Evolutionary conservation across 2,329 filamentous ascomycete genomes (phyloP).

Genomic region (Didymella segeticola): DNA sequence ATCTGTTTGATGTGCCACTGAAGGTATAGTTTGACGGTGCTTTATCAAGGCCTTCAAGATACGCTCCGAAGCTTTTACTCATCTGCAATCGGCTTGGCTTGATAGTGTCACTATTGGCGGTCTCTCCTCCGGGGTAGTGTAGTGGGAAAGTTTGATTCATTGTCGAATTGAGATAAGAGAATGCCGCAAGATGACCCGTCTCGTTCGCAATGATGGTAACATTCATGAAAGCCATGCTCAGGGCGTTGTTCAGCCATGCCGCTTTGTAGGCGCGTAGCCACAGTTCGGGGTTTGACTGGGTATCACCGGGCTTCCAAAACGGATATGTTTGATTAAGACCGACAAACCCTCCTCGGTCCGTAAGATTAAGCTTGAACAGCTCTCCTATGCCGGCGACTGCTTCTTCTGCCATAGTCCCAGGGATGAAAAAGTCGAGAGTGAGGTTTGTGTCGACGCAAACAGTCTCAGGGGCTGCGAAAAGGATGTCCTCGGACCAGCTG

Average conservation of each 20-base stretch:
- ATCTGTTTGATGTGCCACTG: not conserved
- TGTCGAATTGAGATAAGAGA: conserved; percentile 49
- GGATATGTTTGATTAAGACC: conserved; percentile 49
- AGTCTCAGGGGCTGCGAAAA: conserved; percentile 57
- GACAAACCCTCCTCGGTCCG: conserved; percentile 54
- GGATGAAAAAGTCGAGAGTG: conserved; percentile 52
- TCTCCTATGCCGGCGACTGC: not conserved
- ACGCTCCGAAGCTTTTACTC: not conserved
- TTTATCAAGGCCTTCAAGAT: not conserved
- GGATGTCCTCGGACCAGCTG: conserved; percentile 56
- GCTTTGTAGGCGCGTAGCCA: conserved; percentile 52
- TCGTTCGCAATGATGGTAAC: conserved; percentile 38
- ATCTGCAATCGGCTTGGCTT: not conserved
- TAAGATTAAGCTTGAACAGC: conserved; percentile 40
- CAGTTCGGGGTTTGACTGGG: conserved; percentile 49
- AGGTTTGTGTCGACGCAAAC: conserved; percentile 54
- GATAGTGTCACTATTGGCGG: not conserved
- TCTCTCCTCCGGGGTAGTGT: not conserved
- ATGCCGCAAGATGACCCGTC: conserved; percentile 28
- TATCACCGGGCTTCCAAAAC: conserved; percentile 33
- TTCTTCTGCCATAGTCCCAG: not conserved
- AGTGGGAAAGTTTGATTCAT: conserved; percentile 47
- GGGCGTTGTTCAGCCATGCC: conserved; percentile 53
- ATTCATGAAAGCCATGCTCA: conserved; percentile 51
- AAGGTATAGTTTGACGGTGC: too few species aligned